These are phyloP conservation scores for Chytridiales sp. DNA, from an alignment of 371 early-diverging fungal species.

Conservation along the genomic window DNA sequence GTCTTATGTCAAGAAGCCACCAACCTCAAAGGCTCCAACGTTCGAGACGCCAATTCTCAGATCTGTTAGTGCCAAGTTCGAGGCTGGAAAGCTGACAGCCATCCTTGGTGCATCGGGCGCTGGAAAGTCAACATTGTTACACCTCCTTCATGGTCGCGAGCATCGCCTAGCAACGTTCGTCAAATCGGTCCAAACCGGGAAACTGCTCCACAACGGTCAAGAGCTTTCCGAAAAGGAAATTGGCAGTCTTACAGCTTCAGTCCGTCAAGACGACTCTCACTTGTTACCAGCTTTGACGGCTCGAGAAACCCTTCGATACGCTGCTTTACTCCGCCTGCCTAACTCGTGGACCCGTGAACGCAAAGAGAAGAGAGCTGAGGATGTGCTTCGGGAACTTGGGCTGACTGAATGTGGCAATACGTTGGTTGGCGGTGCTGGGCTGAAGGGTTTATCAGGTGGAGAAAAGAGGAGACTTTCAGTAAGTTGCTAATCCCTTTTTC, in stretches of 20 bases:
- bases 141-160: slow-evolving; percentile 51
- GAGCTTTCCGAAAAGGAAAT: slow-evolving; percentile 2
- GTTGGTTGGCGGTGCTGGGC: slow-evolving; percentile 35
- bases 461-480: slow-evolving; percentile 51
- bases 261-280: slow-evolving; percentile 43
- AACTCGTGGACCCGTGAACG: slow-evolving; percentile 29
- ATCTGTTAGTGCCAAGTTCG: slow-evolving; percentile 58
- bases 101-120: slow-evolving; percentile 78
- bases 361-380: slow-evolving; percentile 43
- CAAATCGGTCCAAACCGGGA: slow-evolving; percentile 20
- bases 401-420: slow-evolving; percentile 41
- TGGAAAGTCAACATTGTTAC: slow-evolving; percentile 76
- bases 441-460: slow-evolving; percentile 54
- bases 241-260: slow-evolving; percentile 23
- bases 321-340: slow-evolving; percentile 40
- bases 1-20: slow-evolving; percentile 5
- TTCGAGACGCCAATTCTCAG: slow-evolving; percentile 45
- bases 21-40: not conserved
- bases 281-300: slow-evolving; percentile 44
- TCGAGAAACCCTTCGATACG: slow-evolving; percentile 40
- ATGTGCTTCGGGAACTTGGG: slow-evolving; percentile 38
- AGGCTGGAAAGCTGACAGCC: slow-evolving; percentile 65
- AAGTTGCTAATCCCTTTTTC: too few species aligned
- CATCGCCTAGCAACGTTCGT: slow-evolving; percentile 15
- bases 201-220: slow-evolving; percentile 29